Evolutionary conservation across 2,329 filamentous ascomycete species (phyloP).

Genomic region (Clarireedia sp.): DNA sequence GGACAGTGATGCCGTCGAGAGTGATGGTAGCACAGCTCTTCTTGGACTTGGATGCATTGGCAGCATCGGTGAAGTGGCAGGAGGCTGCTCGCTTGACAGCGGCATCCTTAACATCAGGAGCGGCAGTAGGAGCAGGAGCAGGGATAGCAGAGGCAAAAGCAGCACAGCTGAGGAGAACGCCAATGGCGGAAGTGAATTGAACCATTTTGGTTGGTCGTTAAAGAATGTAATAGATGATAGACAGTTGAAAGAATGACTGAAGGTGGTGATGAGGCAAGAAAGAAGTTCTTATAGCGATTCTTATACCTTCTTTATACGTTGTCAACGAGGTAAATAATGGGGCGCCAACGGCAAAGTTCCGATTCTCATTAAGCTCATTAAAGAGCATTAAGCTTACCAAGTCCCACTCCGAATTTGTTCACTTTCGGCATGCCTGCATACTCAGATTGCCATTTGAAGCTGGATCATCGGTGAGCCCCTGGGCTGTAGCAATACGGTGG

Average conservation of each 20-base stretch:
- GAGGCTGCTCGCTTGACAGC: slow-evolving; percentile 22
- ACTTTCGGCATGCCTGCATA: too few species aligned
- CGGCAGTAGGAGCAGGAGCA: slow-evolving; percentile 20
- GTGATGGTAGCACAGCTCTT: slow-evolving; percentile 45
- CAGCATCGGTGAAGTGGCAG: slow-evolving; percentile 50
- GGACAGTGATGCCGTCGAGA: slow-evolving; percentile 46
- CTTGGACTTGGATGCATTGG: slow-evolving; percentile 41
- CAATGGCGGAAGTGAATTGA: slow-evolving; percentile 17
- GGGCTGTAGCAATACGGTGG: too few species aligned
- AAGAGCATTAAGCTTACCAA: too few species aligned
- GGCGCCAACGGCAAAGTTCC: too few species aligned
- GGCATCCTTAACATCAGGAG: slow-evolving; percentile 15
- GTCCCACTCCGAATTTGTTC: too few species aligned
- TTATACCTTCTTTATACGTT: neutral
- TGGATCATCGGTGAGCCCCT: too few species aligned
- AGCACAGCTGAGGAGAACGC: slow-evolving; percentile 16
- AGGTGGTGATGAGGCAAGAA: neutral
- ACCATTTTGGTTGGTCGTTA: slow-evolving; percentile 18
- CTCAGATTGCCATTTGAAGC: too few species aligned
- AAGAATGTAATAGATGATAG: slow-evolving; percentile 1
- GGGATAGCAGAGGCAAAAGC: slow-evolving; percentile 15
- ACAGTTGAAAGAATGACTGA: neutral
- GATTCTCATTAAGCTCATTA: too few species aligned
- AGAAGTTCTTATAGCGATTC: neutral
- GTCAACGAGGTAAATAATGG: neutral